Conservation (phyloP, 176 grass and related monocot genomes). For the Avena atlantica region DNA sequence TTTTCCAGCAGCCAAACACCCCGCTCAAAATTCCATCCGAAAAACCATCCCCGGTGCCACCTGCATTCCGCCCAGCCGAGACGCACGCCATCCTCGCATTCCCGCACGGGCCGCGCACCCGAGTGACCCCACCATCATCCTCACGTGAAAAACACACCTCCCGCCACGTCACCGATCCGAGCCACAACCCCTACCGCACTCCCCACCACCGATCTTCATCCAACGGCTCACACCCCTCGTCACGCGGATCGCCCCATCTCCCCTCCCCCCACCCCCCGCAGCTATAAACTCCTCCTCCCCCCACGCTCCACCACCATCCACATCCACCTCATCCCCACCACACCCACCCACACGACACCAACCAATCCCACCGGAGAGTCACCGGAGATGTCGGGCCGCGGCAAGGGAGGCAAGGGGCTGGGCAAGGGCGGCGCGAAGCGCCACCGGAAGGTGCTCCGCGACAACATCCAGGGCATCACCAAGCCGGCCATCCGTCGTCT, state of each 20-base stretch:
- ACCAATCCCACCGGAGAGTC: not conserved
- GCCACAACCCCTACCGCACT: too few relatives aligned
- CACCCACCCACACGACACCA: too few relatives aligned
- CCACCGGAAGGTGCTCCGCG: conserved; percentile 77
- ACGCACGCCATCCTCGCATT: not conserved
- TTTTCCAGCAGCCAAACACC: too few relatives aligned
- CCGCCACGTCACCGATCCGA: not conserved
- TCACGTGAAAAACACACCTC: not conserved
- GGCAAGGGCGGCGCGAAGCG: conserved; percentile 83
- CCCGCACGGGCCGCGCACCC: too few relatives aligned
- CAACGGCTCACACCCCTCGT: not conserved
- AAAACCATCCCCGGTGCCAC: too few relatives aligned
- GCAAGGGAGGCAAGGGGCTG: conserved; percentile 86
- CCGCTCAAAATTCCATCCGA: too few relatives aligned
- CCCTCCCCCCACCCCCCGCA: too few relatives aligned
- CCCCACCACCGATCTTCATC: not conserved
- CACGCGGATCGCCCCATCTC: not conserved
- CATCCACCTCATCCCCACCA: too few relatives aligned
- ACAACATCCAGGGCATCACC: conserved; percentile 97
- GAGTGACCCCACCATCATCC: too few relatives aligned
- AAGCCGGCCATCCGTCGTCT: conserved; percentile 77
- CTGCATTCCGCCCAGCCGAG: too few relatives aligned
- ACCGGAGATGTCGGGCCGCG: conserved; percentile 63
- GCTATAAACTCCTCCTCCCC: too few relatives aligned
- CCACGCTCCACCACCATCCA: too few relatives aligned